Base-by-base conservation (phyloP, 495 filamentous ascomycete genomes). In the Xylaria longipes region DNA sequence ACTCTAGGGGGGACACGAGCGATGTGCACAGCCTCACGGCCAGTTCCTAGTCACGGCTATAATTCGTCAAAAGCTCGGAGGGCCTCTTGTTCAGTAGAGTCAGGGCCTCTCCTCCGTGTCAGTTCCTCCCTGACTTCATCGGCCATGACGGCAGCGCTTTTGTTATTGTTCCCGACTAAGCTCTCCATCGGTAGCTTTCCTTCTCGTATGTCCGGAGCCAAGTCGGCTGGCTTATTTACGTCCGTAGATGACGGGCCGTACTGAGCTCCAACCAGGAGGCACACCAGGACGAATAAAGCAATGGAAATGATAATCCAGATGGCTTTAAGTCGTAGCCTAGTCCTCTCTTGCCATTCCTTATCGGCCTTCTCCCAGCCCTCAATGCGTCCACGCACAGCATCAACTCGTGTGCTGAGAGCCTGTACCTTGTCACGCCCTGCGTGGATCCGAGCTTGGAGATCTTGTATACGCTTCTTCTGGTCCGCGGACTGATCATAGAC, bases 311-410 rank as follows among this genome's bases (percentile, higher is more conserved):
- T 75, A 11, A 85, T 82, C 91, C 90, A 92, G 73, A 91, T 80
- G 33, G 88, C 84, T 63, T 86, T 89, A 33, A 93, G 80, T 17
- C 90, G 82, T 75, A 84, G 88, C 73, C 88, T 86, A 1, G 90
- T 90, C 68, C 84, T 87, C 70, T 89, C 89, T 82, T 93, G 90
- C 90, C 89, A 94, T 75, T 93, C 91, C 46, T 77, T 80, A 74
- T 96, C 93, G 41, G 87, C 86, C 62, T 85, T 86, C 79, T 93
- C 93, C 88, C 91, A 93, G 65, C 82, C 82, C 75, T 92, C 90
- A 52, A 95, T 91, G 67, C 89, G 85, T 61, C 83, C 76, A 52
- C 88, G 82, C 41, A 93, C 91, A 1, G 82, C 80, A 66, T 91
- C 89, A 7, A 97, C 87, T 68, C 93, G 85, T 69, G 83, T 84